Percentiles rank a stretch among this genome's conserved stretches.
Conservation (phyloP, 1,139 yeast species). For the Nematodospora anomalae region DNA sequence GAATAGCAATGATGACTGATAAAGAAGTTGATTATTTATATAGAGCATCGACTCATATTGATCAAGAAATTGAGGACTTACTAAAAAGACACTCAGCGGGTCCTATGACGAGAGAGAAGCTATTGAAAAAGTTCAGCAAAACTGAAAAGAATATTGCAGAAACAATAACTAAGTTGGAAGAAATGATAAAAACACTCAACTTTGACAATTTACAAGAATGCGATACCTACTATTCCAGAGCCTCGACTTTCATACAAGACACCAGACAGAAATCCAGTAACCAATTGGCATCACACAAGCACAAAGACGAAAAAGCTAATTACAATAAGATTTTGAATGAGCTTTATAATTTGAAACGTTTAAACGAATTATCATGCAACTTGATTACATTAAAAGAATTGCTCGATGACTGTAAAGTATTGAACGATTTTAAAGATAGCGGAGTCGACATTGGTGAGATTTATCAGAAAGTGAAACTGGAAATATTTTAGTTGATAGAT, state of each 20-base stretch:
- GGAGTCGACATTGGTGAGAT: conserved; percentile 11
- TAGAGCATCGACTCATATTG: conserved; percentile 10
- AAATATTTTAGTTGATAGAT: conserved; percentile 7
- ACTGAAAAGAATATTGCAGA: conserved; percentile 12
- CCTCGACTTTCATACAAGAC: conserved; percentile 5
- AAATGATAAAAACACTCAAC: conserved; percentile 5
- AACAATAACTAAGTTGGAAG: conserved; percentile 2
- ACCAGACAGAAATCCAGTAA: neutral
- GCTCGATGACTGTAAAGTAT: conserved; percentile 11
- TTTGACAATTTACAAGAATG: conserved; percentile 6
- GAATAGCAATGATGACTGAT: conserved; percentile 5
- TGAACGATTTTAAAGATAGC: conserved; percentile 9
- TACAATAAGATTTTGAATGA: conserved; percentile 4
- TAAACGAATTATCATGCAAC: conserved; percentile 9
- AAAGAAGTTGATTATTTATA: conserved; percentile 6
- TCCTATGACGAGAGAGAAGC: neutral
- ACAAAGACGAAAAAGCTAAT: neutral
- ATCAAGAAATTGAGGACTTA: conserved; percentile 7
- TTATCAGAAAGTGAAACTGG: conserved; percentile 9
- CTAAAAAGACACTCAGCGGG: neutral
- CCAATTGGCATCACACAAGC: neutral
- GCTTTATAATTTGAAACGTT: conserved; percentile 9
- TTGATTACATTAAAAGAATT: conserved; percentile 10
- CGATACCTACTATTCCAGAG: conserved; percentile 8
- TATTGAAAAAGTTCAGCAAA: conserved; percentile 5